Evolutionary conservation across 2,329 filamentous ascomycete genomes (phyloP).

Genomic region (Bimuria novae-zelandiae): DNA sequence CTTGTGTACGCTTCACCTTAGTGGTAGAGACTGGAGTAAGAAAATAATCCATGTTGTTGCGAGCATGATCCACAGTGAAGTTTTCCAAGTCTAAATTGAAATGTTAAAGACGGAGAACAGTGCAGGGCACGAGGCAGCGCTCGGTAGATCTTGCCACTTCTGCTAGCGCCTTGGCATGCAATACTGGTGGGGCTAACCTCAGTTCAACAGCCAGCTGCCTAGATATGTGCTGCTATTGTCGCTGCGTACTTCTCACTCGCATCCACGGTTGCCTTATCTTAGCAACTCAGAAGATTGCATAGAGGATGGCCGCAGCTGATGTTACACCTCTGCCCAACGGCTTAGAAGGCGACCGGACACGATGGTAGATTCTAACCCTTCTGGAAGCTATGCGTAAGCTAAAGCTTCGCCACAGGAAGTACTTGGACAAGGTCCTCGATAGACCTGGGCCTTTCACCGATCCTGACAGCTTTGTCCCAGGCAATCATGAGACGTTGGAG

Average conservation of each 20-base stretch:
- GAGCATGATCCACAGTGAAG: conserved; percentile 15
- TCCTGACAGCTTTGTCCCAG: conserved; percentile 55
- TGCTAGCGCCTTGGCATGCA: background rate
- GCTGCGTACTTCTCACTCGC: background rate
- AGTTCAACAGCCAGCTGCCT: conserved; percentile 12
- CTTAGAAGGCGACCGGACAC: conserved; percentile 41
- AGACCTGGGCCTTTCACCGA: conserved; percentile 82
- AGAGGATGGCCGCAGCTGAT: conserved; percentile 31
- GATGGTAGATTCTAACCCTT: conserved; percentile 46
- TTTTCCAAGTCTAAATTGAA: background rate
- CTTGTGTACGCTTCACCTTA: conserved; percentile 29
- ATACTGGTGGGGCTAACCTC: background rate
- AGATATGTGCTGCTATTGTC: background rate
- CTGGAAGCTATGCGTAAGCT: conserved; percentile 15
- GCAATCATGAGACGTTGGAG: conserved; percentile 47
- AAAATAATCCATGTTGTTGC: conserved; percentile 52
- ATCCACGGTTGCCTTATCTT: conserved; percentile 2
- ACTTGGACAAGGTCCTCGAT: conserved; percentile 79
- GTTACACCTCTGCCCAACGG: conserved; percentile 17
- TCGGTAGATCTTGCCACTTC: conserved; percentile 7
- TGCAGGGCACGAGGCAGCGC: background rate
- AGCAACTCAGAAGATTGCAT: conserved; percentile 7
- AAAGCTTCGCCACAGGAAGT: conserved; percentile 63
- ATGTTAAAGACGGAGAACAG: background rate
- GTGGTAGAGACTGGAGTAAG: conserved; percentile 54